These are phyloP conservation scores for Guadua angustifolia DNA, from an alignment of 176 grass and related monocot species.

Conservation along the genomic window DNA sequence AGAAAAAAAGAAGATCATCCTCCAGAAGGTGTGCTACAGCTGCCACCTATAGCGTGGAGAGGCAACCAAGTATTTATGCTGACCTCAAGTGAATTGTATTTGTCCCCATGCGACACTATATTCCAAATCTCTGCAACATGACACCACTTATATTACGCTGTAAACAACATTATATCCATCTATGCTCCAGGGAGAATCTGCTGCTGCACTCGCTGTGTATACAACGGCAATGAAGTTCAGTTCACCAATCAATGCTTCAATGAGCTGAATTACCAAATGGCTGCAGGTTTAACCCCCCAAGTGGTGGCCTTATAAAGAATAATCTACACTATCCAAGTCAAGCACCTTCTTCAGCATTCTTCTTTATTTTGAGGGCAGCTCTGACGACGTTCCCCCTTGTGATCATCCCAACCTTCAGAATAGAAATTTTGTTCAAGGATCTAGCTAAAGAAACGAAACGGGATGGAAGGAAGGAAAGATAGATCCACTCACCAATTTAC, in stretches of 20 bases:
- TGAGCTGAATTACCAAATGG: conserved; percentile 18
- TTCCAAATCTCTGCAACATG: conserved; percentile 12
- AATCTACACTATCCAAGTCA: conserved; percentile 28
- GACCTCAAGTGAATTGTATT: conserved; percentile 26
- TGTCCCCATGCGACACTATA: not conserved
- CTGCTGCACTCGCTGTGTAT: not conserved
- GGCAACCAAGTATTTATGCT: conserved; percentile 9
- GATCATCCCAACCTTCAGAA: conserved; percentile 57
- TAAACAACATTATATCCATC: conserved; percentile 27
- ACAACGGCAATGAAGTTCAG: not conserved
- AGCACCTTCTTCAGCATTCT: conserved; percentile 33
- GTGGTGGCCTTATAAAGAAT: conserved; percentile 9
- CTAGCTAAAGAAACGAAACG: conserved; percentile 2
- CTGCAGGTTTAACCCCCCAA: conserved; percentile 20
- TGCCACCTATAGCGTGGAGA: not conserved
- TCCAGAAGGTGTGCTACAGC: conserved; percentile 4
- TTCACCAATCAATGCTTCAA: conserved; percentile 20
- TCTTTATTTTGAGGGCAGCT: conserved; percentile 56
- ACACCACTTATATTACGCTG: conserved; percentile 22
- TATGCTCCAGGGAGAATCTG: conserved; percentile 11
- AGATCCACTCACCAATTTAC: too few species aligned
- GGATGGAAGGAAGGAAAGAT: not conserved
- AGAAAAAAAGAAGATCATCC: not conserved
- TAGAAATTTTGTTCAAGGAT: not conserved
- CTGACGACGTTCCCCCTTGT: conserved; percentile 54